A percentile compares a stretch with the other conserved stretches of the same genome.
Evolutionary conservation across 148 eudicot species (phyloP).

Genomic region (Camellia japonica): DNA sequence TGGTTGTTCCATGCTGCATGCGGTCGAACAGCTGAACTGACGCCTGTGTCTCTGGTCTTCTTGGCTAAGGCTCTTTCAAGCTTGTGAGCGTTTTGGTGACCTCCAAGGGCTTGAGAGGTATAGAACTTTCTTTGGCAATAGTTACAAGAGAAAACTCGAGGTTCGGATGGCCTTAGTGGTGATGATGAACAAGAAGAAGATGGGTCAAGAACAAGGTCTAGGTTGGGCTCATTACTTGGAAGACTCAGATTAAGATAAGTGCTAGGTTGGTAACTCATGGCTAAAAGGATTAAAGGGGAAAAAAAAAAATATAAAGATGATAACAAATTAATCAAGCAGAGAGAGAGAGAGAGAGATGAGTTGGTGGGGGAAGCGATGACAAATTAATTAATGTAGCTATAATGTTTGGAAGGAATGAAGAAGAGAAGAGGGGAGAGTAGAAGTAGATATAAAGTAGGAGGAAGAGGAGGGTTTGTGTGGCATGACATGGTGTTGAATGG

Average conservation of each 20-base stretch:
- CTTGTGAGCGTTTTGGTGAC: slow-evolving; percentile 84
- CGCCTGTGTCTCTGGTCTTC: slow-evolving; percentile 41
- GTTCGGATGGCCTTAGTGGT: slow-evolving; percentile 25
- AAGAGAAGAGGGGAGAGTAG: not conserved
- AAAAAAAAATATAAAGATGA: not conserved
- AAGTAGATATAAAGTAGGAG: not conserved
- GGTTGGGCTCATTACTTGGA: slow-evolving; percentile 32
- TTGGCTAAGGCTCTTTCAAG: slow-evolving; percentile 73
- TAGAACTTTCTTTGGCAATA: slow-evolving; percentile 68
- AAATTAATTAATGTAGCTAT: too few relatives aligned
- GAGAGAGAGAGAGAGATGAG: too few relatives aligned
- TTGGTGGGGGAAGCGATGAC: too few relatives aligned
- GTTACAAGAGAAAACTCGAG: slow-evolving; percentile 60
- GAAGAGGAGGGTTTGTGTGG: not conserved
- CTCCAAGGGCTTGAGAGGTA: slow-evolving; percentile 79
- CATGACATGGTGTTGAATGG: not conserved
- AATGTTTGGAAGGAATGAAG: too few relatives aligned
- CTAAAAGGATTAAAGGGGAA: slow-evolving; percentile 14
- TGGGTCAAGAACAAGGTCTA: slow-evolving; percentile 46
- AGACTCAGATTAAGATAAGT: slow-evolving; percentile 32
- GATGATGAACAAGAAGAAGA: slow-evolving; percentile 37
- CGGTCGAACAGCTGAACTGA: slow-evolving; percentile 20
- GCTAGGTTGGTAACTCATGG: slow-evolving; percentile 49
- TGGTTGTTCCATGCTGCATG: slow-evolving; percentile 6
- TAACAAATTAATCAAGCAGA: too few relatives aligned